phyloP scores from a whole-genome alignment of 345 rosid species.

The Pseudoturritis turrita region DNA sequence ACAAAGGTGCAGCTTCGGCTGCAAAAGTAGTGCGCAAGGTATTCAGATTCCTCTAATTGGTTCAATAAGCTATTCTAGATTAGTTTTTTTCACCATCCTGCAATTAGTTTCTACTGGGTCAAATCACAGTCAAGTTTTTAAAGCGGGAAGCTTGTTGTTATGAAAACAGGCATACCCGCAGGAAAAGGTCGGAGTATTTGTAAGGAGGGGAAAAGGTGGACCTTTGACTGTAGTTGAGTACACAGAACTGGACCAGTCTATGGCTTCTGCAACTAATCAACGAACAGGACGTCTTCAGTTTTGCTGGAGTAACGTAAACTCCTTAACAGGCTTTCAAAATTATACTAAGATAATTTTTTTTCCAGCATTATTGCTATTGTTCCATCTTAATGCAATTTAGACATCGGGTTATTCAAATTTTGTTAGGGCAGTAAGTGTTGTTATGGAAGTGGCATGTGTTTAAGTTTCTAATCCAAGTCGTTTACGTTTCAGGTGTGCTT shows the following conservation, averaged over 20 bases:
- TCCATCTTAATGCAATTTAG: neutral
- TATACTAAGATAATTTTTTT: neutral
- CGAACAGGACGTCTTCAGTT: constrained; percentile 91
- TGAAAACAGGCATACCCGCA: constrained; percentile 82
- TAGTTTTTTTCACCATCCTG: neutral
- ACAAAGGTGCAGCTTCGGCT: constrained; percentile 86
- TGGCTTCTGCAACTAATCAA: constrained; percentile 89
- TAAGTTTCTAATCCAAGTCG: neutral
- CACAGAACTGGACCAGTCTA: constrained; percentile 77
- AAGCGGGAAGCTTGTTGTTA: neutral
- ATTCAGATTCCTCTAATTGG: neutral
- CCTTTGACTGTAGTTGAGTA: constrained; percentile 96
- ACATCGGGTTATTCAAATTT: neutral
- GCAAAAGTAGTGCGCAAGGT: constrained; percentile 99
- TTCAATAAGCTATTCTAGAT: neutral
- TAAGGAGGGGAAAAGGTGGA: constrained; percentile 96
- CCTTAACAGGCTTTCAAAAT: neutral
- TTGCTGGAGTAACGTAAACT: constrained; percentile 96
- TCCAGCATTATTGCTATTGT: neutral
- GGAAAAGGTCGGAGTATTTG: constrained; percentile 98
- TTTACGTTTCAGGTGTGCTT: constrained; percentile 72
- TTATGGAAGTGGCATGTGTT: neutral
- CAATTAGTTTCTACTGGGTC: neutral
- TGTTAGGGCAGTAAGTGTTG: neutral
- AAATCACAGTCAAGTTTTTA: neutral